Base-by-base conservation (phyloP, 169 alveolate species). In the Plasmodium falciparum region DNA sequence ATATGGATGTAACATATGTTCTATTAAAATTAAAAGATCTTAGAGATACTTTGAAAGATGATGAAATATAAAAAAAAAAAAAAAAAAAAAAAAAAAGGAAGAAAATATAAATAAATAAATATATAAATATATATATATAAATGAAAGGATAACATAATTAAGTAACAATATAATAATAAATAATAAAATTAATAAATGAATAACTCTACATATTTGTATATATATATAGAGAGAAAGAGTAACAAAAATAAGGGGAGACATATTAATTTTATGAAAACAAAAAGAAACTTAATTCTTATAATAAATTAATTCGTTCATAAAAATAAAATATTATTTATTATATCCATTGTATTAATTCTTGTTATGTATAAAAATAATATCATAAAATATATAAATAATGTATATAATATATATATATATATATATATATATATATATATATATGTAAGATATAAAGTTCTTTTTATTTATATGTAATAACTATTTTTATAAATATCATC, bases 401-500 rank as follows among this genome's bases (percentile, higher is more conserved):
- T 29, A 29, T 29, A 29, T 0, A 29, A 29, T 29, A 29, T 29
- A 5, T 29, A 29, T 29, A 33, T 33, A 33, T 4, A 33, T 7
- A 33, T 33, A 33, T 33, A 33, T 4, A 33, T 7, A 29, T 29
- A 29, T 29, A 5, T 29, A 29, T 29, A 33, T 33, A 33, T 4
- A 33, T 7, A 33, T 33, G 45, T 33, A 4, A 33, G 6, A 33
- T 33, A 33, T 33, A 1, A 33, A 33, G 0, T 33, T 33, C 45
- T 33, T 33, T 33, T 33, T 4, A 33, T 33, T 33, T 73, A 54
- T 33, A 80, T 15, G 26, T 67, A 80, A 63, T 80, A 80, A 61
- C 90, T 67, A 69, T 80, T 80, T 72, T 69, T 80, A 80, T 67
- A 80, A 15, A 62, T 49, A 58, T 49, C 59, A 20, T 80, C 83